Evolutionary conservation across 352 stramenopile species (phyloP), one percentile per base, ranked within the genome.

Genomic region (Globisporangium paroecandrum): DNA sequence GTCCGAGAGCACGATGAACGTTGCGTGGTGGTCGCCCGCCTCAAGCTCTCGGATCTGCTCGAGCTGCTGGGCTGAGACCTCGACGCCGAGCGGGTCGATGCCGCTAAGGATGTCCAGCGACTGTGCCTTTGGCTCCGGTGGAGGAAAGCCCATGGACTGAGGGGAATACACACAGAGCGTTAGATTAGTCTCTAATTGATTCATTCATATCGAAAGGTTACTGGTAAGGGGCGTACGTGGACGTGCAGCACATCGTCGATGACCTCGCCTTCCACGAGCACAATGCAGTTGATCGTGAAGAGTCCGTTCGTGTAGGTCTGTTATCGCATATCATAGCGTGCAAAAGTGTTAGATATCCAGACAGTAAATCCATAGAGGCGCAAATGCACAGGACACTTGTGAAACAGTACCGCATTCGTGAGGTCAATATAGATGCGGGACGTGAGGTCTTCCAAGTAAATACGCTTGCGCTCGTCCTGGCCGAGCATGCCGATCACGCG

Each of bases 1-100:
- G 69, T 98, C 91, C 10, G 92, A 98, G 25, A 99, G 69, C 59
- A 98, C 79, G 29, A 98, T 97, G 75, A 98, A 98, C 62, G 89
- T 92, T 7, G 87, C 79, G 47, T 97, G 83, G 62, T 95, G 84
- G 58, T 94, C 89, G 20, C 82, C 76, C 12, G 75, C 75, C 74
- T 98, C 93, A 9, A 97, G 70, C 61, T 77, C 67, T 46, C 77
- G 72, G 56, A 98, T 97, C 57, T 94, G 81, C 25, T 91, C 77
- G 36, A 88, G 71, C 74, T 97, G 88, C 55, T 94, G 85, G 1
- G 74, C 69, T 20, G 86, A 94, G 12, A 96, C 78, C 56, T 96
- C 85, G 13, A 96, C 76, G 27, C 87, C 89, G 10, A 96, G 85
- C 22, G 92, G 79, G 27, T 98, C 90, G 15, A 91, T 74, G 10